A percentile compares a stretch with the other conserved stretches of the same genome.
Evolutionary conservation across 345 rosid species (phyloP).

Genomic region (Euphorbia peplus): DNA sequence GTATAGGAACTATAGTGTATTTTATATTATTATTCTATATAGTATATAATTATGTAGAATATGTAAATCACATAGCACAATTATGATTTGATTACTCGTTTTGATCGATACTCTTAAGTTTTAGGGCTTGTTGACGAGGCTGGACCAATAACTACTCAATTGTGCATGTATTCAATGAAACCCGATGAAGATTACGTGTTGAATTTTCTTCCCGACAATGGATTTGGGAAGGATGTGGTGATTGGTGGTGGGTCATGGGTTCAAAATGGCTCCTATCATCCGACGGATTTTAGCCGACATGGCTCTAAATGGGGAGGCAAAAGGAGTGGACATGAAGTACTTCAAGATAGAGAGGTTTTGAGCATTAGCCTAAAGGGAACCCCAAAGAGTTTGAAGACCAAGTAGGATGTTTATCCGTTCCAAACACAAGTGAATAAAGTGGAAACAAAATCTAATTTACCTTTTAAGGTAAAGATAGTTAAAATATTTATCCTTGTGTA

Average conservation of each 20-base stretch:
- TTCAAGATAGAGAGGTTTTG: conserved; percentile 61
- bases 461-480: no score
- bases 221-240: conserved; percentile 71
- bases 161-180: conserved; percentile 76
- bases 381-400: conserved; percentile 50
- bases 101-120: no score
- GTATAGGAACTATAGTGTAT: no score
- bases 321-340: conserved; percentile 49
- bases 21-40: no score
- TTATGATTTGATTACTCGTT: no score
- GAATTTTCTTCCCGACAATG: conserved; percentile 66
- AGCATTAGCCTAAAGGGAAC: conserved; percentile 58
- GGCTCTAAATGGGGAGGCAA: conserved; percentile 43
- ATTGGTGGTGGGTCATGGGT: conserved; percentile 79
- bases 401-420: conserved; percentile 18
- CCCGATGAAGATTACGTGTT: conserved; percentile 85
- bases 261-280: conserved; percentile 78
- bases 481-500: no score
- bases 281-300: conserved; percentile 75
- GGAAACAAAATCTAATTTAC: no score
- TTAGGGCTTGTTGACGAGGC: conserved; percentile 51
- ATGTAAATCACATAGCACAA: no score
- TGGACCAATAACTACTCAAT: conserved; percentile 58
- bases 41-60: no score
- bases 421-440: no score